Conservation (phyloP, 176 grass and related monocot species). For the Hsuehochloa calcarea region DNA sequence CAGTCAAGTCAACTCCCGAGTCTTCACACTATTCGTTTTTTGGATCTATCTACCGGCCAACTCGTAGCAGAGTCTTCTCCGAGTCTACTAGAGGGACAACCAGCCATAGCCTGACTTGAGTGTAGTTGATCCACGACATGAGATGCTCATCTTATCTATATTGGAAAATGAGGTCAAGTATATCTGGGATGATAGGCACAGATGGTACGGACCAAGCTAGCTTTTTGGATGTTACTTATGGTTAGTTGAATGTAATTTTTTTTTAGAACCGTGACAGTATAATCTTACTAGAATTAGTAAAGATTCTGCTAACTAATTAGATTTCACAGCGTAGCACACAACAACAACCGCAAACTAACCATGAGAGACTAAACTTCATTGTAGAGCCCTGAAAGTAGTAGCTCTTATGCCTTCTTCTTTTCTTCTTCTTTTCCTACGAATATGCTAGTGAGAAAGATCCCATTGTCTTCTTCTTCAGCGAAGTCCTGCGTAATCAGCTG, state of each 20-base stretch:
- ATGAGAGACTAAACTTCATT: too few species aligned
- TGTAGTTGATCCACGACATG: background rate
- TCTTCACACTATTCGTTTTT: background rate
- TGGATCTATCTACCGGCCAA: background rate
- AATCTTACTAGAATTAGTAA: too few species aligned
- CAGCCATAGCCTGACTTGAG: background rate
- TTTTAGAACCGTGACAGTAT: too few species aligned
- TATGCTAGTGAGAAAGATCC: slow-evolving; percentile 1
- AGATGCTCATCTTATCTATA: background rate
- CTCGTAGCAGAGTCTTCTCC: background rate
- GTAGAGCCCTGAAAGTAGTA: too few species aligned
- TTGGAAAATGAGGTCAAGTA: background rate
- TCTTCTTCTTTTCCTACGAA: too few species aligned
- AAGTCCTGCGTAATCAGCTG: slow-evolving; percentile 63
- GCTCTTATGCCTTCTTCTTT: too few species aligned
- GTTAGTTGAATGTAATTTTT: too few species aligned
- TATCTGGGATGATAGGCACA: background rate
- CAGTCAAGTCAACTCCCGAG: background rate
- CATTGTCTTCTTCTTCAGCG: slow-evolving; percentile 20
- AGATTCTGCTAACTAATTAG: too few species aligned
- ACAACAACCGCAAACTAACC: too few species aligned
- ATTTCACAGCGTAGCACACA: too few species aligned
- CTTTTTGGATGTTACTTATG: too few species aligned
- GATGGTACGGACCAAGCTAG: background rate
- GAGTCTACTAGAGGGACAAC: background rate